Base-by-base conservation (phyloP, 345 rosid species). In the Populus deltoides region DNA sequence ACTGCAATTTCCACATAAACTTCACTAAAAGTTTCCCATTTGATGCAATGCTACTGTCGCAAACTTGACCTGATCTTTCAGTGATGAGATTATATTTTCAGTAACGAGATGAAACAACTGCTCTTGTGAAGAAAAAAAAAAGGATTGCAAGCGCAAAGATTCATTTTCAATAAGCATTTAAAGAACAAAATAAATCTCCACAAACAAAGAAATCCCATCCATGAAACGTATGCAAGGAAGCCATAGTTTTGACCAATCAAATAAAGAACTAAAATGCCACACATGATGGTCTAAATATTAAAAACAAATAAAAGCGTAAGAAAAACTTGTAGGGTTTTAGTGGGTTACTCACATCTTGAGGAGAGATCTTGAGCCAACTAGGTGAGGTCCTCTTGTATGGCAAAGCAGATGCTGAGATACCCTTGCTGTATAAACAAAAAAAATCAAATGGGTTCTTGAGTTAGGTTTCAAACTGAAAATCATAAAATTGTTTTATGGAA, bases 321-420 rank as follows among this genome's bases (percentile, higher is more conserved):
- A 35, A 31, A 20, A 51, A 1, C 6, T 45, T 17, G 49, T 5
- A 39, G 31, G 5, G 8, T 16, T 29, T 3, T 22, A 17, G 27
- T 17, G 45, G 22, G 9, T 12, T 12, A 66, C 86, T 88, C 72
- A 89, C 94, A 80, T 91, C 94, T 75, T 87, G 88, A 62, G 88
- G 39, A 77, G 89, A 66, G 74, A 82, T 87, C 86, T 93, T 93
- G 68, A 93, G 89, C 97, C 97, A 93, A 55, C 87, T 82, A 5
- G 96, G 96, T 12, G 97, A 83, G 29, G 97, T 90, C 68, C 96
- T 79, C 86, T 91, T 93, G 94, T 91, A 93, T 2, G 97, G 97
- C 78, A 93, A 75, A 70, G 96, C 96, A 66, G 97, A 91, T 55
- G 97, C 91, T 0, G 97, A 93, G 61, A 93, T 91, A 77, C 97